Evolutionary conservation across 352 stramenopile genomes (phyloP).

Genomic region (Elongisporangium anandrum): DNA sequence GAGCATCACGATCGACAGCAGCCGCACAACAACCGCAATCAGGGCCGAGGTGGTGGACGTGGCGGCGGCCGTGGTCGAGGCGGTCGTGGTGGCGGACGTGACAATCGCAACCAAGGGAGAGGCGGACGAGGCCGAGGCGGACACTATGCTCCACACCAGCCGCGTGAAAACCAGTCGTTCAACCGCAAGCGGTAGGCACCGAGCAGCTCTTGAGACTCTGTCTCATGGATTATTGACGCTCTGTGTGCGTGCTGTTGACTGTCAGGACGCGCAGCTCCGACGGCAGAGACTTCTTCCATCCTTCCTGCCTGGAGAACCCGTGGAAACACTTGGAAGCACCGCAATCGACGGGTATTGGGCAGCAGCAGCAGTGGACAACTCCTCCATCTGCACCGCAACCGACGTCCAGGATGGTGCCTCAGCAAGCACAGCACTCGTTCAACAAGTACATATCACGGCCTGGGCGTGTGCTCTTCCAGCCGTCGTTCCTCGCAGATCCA

Average conservation of each 20-base stretch:
- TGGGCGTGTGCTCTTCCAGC: slow-evolving; percentile 64
- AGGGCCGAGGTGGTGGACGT: slow-evolving; percentile 9
- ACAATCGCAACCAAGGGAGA: slow-evolving; percentile 8
- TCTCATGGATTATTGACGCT: background rate
- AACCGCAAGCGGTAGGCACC: slow-evolving; percentile 41
- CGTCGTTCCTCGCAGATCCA: slow-evolving; percentile 63
- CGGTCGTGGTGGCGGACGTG: slow-evolving; percentile 14
- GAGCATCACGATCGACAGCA: background rate
- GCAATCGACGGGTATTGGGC: background rate
- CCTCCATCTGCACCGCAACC: background rate
- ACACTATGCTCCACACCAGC: slow-evolving; percentile 18
- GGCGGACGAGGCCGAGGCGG: slow-evolving; percentile 13
- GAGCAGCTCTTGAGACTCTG: background rate
- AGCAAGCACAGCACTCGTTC: slow-evolving; percentile 1
- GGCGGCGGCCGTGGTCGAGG: slow-evolving; percentile 12
- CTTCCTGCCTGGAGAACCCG: slow-evolving; percentile 64
- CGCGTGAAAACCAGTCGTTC: slow-evolving; percentile 13
- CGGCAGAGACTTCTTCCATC: slow-evolving; percentile 52
- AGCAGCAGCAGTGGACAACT: slow-evolving; percentile 12
- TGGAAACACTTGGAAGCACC: slow-evolving; percentile 36
- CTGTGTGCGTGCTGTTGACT: background rate
- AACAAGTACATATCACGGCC: slow-evolving; percentile 9
- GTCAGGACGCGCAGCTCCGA: slow-evolving; percentile 32
- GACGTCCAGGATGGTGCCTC: background rate
- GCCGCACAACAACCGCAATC: slow-evolving; percentile 25